These are phyloP conservation scores for Exophiala oligosperma DNA, from an alignment of 2,329 filamentous ascomycete genomes.

Conservation along the genomic window DNA sequence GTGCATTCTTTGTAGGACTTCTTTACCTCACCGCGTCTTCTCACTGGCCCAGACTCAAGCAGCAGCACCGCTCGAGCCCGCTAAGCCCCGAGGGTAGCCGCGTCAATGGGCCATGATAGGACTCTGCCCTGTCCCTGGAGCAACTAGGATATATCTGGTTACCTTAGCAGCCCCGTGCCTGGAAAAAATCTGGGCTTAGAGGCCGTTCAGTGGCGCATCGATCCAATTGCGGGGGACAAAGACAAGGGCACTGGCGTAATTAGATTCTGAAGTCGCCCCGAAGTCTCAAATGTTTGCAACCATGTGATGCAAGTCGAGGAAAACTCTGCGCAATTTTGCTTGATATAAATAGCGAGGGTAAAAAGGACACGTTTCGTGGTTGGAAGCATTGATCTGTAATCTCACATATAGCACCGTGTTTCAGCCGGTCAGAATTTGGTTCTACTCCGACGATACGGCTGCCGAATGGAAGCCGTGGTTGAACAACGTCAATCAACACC, in stretches of 20 bases:
- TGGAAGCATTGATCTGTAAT: not conserved
- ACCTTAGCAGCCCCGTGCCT: slow-evolving; percentile 6
- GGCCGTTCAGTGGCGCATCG: slow-evolving; percentile 2
- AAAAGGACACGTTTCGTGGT: not conserved
- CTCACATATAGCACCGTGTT: not conserved
- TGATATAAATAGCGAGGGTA: not conserved
- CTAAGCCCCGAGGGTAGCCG: slow-evolving; percentile 11
- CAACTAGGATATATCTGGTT: slow-evolving; percentile 11
- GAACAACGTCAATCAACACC: not conserved
- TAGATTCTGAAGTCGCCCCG: slow-evolving; percentile 10
- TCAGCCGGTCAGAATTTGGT: not conserved
- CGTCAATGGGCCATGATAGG: slow-evolving; percentile 9
- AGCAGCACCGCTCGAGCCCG: slow-evolving; percentile 1
- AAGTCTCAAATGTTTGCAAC: slow-evolving; percentile 5
- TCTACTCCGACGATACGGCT: not conserved
- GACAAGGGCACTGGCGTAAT: slow-evolving; percentile 6
- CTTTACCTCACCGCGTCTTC: slow-evolving; percentile 1
- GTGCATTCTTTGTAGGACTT: not conserved
- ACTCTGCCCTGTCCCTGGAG: slow-evolving; percentile 13
- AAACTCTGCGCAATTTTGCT: slow-evolving; percentile 18
- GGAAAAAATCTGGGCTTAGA: not conserved
- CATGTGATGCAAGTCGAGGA: slow-evolving; percentile 16
- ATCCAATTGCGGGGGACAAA: slow-evolving; percentile 22
- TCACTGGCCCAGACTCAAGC: slow-evolving; percentile 4
- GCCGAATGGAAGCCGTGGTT: not conserved